These are phyloP conservation scores for Podaxis sp. DNA, from an alignment of 768 basidiomycete genomes.

Conservation along the genomic window DNA sequence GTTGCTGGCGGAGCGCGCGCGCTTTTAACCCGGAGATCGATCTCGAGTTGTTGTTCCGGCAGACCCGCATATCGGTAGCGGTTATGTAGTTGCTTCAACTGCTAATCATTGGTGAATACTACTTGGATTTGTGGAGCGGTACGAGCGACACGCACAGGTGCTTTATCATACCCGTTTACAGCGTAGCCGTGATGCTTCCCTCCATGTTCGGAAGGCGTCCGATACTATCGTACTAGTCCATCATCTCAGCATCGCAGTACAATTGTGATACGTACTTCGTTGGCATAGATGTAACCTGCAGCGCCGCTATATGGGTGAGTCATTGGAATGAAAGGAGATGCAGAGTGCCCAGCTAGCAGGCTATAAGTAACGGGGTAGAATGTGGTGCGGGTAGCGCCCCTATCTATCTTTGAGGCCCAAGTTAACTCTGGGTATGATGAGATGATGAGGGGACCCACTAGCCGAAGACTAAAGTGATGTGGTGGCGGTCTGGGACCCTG, in stretches of 20 bases:
- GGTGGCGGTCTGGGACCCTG: neutral
- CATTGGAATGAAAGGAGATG: constrained; percentile 17
- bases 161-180: neutral
- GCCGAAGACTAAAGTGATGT: neutral
- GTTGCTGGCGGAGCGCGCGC: too few relatives aligned
- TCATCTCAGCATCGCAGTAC: neutral
- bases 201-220: neutral
- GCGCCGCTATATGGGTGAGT: constrained; percentile 33
- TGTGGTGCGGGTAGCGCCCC: neutral
- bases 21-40: neutral
- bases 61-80: neutral
- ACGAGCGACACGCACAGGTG: neutral
- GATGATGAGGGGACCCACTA: neutral
- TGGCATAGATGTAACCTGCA: constrained; percentile 34
- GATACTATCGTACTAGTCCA: neutral
- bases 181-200: neutral
- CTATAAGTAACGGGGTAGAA: neutral
- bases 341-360: neutral
- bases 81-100: neutral
- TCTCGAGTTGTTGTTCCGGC: neutral
- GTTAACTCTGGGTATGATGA: neutral
- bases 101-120: neutral
- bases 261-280: constrained; percentile 21
- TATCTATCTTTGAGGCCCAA: neutral
- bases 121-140: neutral